Base-by-base conservation (phyloP, 305 asterid species). In the Fraxinus floribunda region DNA sequence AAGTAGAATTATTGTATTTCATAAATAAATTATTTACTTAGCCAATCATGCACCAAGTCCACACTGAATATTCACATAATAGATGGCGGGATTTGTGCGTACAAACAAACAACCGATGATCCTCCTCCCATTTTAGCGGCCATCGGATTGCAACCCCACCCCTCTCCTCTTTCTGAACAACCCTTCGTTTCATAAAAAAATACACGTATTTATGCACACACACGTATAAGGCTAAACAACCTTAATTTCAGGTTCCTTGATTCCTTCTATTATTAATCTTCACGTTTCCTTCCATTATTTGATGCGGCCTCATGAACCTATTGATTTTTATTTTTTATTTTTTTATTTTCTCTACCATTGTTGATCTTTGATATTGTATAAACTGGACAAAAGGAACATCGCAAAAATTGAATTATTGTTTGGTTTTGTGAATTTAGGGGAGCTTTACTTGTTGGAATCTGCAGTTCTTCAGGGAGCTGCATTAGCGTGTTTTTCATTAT, bases 61-160 rank as follows among this genome's bases (percentile, higher is more conserved):
- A 13, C 10, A 4, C 75, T 11, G 75, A 8, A 55, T 16, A 44
- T 74, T 46, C 0, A 30, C 72, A 57, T 46, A 76, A 86, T 85
- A 86, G 84, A 89, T 87, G 92, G 92, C 92, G 90, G 89, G 87
- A 89, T 83, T 82, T 82, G 52, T 82, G 81, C 76, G 44, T 78
- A 57, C 70, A 84, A 80, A 84, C 80, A 49, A 83, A 77, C 83
- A 71, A 68, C 32, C 35, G 13, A 62, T 30, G 75, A 30, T 70
- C 55, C 76, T 83, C 49, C 86, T 84, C 86, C 90, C 81, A 52
- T 83, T 60, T 86, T 60, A 82, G 86, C 89, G 86, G 82, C 90
- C 84, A 85, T 84, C 86, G 83, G 86, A 44, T 79, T 79, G 79
- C 80, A 39, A 82, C 85, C 72, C 84, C 1, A 83, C 11, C 29